Percentiles rank a stretch among this genome's conserved stretches.
phyloP scores from a whole-genome alignment of 1,284 basidiomycete species.

The Amylostereum chailletii region DNA sequence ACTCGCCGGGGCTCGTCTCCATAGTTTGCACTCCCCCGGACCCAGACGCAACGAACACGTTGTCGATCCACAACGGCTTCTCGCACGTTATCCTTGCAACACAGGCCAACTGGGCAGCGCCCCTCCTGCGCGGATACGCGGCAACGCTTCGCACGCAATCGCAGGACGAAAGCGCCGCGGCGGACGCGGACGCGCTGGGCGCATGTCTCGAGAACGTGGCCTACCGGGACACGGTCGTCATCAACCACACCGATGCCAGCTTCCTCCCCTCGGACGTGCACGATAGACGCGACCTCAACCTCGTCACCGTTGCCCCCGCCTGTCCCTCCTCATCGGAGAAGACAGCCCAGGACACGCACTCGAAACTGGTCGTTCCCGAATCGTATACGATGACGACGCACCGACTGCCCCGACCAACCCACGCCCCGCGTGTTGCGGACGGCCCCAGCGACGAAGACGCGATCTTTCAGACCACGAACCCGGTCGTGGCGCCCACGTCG shows the following conservation, averaged over 20 bases:
- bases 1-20: conserved; percentile 23
- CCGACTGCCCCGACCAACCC: conserved; percentile 27
- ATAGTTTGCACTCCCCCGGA: conserved; percentile 27
- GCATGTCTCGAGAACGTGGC: conserved; percentile 34
- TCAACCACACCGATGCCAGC: conserved; percentile 58
- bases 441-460: not conserved
- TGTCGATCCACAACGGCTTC: conserved; percentile 34
- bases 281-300: conserved; percentile 60
- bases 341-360: conserved; percentile 1
- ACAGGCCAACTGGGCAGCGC: conserved; percentile 52
- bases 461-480: conserved; percentile 71
- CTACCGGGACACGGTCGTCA: conserved; percentile 47
- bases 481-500: conserved; percentile 42
- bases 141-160: conserved; percentile 16
- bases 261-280: conserved; percentile 39
- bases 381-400: conserved; percentile 63
- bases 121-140: conserved; percentile 34
- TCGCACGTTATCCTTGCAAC: conserved; percentile 64
- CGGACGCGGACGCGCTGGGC: conserved; percentile 23
- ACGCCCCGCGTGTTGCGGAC: conserved; percentile 20
- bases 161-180: conserved; percentile 19
- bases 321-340: conserved; percentile 6
- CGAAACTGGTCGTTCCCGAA: conserved; percentile 22
- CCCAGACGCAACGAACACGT: conserved; percentile 1
- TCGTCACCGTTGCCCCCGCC: conserved; percentile 27